phyloP scores from a whole-genome alignment of 1,284 basidiomycete genomes.

The Pyrrhoderma noxium region DNA sequence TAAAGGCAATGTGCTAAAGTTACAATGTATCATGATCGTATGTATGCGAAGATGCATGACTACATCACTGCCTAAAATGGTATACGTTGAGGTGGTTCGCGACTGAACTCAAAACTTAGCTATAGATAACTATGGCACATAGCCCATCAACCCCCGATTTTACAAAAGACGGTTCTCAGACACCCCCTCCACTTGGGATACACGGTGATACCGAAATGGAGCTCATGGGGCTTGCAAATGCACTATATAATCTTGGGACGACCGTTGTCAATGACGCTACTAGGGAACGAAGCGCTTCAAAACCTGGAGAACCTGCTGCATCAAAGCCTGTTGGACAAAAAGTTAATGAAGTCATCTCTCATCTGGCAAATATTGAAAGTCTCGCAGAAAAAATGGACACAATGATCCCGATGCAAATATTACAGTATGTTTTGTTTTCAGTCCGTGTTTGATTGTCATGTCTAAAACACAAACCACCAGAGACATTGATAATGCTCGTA shows the following conservation, averaged over 20 bases:
- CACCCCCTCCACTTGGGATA: conserved; percentile 54
- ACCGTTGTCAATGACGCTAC: conserved; percentile 73
- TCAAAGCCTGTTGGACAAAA: conserved; percentile 16
- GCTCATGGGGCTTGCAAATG: conserved; percentile 62
- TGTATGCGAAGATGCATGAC: too few species aligned
- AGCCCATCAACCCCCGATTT: conserved; percentile 50
- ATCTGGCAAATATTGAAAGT: conserved; percentile 56
- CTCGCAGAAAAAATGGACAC: conserved; percentile 52
- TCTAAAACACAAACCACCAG: conserved; percentile 20
- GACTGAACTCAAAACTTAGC: too few species aligned
- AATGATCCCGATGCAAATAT: conserved; percentile 64
- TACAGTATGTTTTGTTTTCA: conserved; percentile 34
- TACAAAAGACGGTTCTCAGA: conserved; percentile 54
- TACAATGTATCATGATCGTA: too few species aligned
- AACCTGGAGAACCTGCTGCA: conserved; percentile 29
- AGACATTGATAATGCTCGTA: conserved; percentile 70
- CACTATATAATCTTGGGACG: conserved; percentile 69
- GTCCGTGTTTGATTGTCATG: too few species aligned
- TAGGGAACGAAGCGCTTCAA: conserved; percentile 51
- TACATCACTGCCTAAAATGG: too few species aligned
- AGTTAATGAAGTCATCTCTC: conserved; percentile 57
- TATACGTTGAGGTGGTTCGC: too few species aligned
- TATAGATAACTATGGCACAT: too few species aligned
- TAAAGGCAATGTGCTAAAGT: too few species aligned
- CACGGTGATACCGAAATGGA: conserved; percentile 74